Conservation (phyloP, 1,284 basidiomycete species). For the Porodaedalea pini region DNA sequence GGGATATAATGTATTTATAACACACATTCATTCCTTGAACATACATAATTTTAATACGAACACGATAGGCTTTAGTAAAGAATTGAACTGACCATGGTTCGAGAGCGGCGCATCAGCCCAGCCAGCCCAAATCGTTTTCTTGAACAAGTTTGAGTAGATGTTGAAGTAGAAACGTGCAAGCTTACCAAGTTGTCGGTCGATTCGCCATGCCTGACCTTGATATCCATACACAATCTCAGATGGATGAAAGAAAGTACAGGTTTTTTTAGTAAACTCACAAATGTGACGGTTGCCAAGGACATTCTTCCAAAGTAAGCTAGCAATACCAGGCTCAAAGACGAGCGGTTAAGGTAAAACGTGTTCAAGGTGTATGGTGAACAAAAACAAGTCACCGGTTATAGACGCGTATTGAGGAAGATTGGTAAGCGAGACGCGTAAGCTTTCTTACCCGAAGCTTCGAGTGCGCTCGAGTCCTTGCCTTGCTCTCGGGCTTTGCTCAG, state of each 20-base stretch:
- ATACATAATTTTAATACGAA: background rate
- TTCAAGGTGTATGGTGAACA: too few species aligned
- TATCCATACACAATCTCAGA: background rate
- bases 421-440: background rate
- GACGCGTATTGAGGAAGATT: background rate
- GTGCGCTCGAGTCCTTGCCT: constrained; percentile 6
- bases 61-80: background rate
- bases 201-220: constrained; percentile 75
- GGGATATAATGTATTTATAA: background rate
- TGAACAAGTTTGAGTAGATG: constrained; percentile 8
- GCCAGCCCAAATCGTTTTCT: constrained; percentile 74
- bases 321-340: background rate
- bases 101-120: constrained; percentile 81
- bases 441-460: constrained; percentile 17
- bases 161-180: constrained; percentile 2
- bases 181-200: constrained; percentile 66
- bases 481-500: background rate
- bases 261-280: constrained; percentile 27
- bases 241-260: background rate
- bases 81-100: constrained; percentile 62
- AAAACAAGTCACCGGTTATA: too few species aligned
- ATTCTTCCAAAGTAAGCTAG: background rate
- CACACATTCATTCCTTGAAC: constrained; percentile 62
- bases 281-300: constrained; percentile 38
- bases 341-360: background rate